These are phyloP conservation scores for Basipetospora chlamydospora DNA, from an alignment of 2,329 filamentous ascomycete genomes.

Conservation along the genomic window DNA sequence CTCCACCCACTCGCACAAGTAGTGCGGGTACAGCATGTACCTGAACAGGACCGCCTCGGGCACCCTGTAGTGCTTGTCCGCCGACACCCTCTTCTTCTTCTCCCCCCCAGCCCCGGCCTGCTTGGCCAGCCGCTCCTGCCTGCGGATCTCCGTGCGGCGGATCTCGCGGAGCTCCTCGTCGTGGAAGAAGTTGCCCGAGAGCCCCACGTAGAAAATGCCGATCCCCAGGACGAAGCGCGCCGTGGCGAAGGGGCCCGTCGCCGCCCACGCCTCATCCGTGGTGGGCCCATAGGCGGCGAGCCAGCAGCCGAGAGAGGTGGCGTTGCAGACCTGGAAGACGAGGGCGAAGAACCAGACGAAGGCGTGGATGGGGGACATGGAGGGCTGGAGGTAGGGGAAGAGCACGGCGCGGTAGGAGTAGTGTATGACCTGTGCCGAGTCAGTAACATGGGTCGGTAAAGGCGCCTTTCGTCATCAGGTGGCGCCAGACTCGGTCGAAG, in stretches of 20 bases:
- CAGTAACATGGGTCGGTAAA: no score
- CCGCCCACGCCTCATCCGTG: constrained; percentile 36
- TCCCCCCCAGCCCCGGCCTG: constrained; percentile 18
- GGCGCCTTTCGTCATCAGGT: constrained; percentile 7
- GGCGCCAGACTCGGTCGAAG: constrained; percentile 6
- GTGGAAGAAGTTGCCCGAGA: constrained; percentile 72
- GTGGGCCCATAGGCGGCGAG: constrained; percentile 66
- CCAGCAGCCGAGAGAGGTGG: constrained; percentile 63
- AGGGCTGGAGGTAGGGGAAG: constrained; percentile 70
- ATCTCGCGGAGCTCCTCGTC: constrained; percentile 86
- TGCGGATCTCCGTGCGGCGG: constrained; percentile 50
- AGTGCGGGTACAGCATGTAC: constrained; percentile 80
- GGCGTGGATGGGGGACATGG: constrained; percentile 79
- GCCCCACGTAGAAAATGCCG: constrained; percentile 59
- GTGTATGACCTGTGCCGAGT: constrained; percentile 60
- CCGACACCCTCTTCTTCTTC: constrained; percentile 19
- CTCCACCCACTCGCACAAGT: constrained; percentile 93
- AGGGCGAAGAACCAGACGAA: constrained; percentile 50
- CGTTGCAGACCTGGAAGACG: constrained; percentile 70
- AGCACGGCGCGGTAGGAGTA: constrained; percentile 83
- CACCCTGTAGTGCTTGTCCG: constrained; percentile 76
- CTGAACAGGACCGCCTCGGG: constrained; percentile 72
- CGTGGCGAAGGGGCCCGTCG: constrained; percentile 20
- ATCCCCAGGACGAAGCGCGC: constrained; percentile 48
- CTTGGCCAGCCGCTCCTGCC: constrained; percentile 30